phyloP scores from a whole-genome alignment of 352 stramenopile genomes.

The Globisporangium polare region DNA sequence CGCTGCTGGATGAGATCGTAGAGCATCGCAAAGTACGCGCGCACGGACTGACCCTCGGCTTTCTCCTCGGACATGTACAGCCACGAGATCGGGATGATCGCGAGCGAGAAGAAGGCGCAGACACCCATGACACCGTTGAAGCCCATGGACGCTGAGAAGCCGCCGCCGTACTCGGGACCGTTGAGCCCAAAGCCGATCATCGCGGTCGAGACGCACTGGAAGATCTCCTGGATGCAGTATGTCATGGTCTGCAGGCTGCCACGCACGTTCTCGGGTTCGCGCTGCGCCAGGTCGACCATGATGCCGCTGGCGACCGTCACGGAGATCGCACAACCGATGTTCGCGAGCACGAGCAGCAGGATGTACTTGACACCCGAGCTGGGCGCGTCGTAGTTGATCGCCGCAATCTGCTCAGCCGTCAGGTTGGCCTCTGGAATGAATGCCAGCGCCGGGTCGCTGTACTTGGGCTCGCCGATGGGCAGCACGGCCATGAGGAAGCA shows the following conservation, averaged over 20 bases:
- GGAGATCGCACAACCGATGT: slow-evolving; percentile 49
- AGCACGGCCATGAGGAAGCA: slow-evolving; percentile 36
- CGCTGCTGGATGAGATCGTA: slow-evolving; percentile 53
- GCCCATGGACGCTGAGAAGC: slow-evolving; percentile 41
- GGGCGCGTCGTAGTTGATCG: slow-evolving; percentile 47
- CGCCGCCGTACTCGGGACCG: slow-evolving; percentile 45
- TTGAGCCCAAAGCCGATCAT: slow-evolving; percentile 63
- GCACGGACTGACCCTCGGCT: slow-evolving; percentile 16
- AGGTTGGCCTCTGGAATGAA: slow-evolving; percentile 26
- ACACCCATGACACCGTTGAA: slow-evolving; percentile 50
- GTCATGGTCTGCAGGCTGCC: slow-evolving; percentile 58
- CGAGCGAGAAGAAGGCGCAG: slow-evolving; percentile 30
- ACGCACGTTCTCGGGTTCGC: slow-evolving; percentile 40
- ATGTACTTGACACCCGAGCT: slow-evolving; percentile 45
- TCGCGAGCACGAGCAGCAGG: slow-evolving; percentile 56
- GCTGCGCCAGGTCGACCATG: slow-evolving; percentile 57
- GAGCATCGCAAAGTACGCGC: slow-evolving; percentile 20
- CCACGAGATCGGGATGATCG: slow-evolving; percentile 36
- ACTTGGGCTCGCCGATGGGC: slow-evolving; percentile 50
- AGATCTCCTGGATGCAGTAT: slow-evolving; percentile 30
- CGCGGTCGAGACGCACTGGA: slow-evolving; percentile 38
- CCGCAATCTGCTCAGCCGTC: slow-evolving; percentile 33
- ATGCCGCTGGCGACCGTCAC: slow-evolving; percentile 43
- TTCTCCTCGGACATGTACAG: slow-evolving; percentile 45
- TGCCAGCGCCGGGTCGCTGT: slow-evolving; percentile 32